phyloP scores from a whole-genome alignment of 345 rosid genomes.

The Salix caprea region DNA sequence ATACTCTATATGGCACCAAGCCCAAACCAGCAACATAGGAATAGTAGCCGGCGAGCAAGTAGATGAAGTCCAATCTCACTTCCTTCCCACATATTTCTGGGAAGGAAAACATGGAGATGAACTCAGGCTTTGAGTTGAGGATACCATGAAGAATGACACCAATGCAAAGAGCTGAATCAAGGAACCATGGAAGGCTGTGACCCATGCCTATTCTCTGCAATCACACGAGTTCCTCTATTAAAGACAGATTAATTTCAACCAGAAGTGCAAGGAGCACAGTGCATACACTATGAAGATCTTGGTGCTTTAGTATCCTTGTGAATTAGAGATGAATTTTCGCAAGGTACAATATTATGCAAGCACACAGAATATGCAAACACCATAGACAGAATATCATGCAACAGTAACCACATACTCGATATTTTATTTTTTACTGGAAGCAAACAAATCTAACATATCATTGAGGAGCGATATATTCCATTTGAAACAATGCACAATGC shows the following conservation, averaged over 20 bases:
- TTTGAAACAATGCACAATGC: background rate
- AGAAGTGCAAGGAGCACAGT: background rate
- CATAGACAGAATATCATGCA: too few species aligned
- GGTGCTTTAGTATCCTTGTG: background rate
- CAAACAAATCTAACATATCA: background rate
- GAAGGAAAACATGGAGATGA: constrained; percentile 43
- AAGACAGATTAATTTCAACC: background rate
- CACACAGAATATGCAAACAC: background rate
- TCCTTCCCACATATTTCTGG: constrained; percentile 41
- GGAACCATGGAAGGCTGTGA: constrained; percentile 73
- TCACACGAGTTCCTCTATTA: background rate
- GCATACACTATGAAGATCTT: background rate
- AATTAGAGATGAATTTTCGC: background rate
- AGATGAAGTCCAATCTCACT: constrained; percentile 46
- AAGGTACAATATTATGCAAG: background rate
- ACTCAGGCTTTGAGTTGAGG: constrained; percentile 54
- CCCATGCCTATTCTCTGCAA: constrained; percentile 81
- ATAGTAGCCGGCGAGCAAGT: constrained; percentile 62
- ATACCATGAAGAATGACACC: constrained; percentile 72
- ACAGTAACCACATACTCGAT: background rate
- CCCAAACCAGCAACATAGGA: constrained; percentile 67
- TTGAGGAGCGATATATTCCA: background rate
- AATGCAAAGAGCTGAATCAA: constrained; percentile 64
- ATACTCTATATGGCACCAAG: constrained; percentile 71
- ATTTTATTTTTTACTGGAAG: background rate